Percentiles rank a stretch among this genome's conserved stretches.
These are phyloP conservation scores for Suillus tomentosus DNA, from an alignment of 768 basidiomycete species.

Conservation along the genomic window DNA sequence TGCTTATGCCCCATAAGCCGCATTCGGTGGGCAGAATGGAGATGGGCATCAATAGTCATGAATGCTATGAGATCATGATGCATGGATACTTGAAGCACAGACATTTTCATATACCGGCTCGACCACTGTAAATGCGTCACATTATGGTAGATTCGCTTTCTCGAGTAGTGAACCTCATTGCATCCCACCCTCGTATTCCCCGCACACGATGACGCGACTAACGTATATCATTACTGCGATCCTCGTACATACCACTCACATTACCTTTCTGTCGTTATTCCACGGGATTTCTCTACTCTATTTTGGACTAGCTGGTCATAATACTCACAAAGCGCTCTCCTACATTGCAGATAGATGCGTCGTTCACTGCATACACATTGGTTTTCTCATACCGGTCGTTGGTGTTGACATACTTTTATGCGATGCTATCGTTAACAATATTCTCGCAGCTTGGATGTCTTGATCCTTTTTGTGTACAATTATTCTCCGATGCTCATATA, in stretches of 20 bases:
- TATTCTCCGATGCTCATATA: background rate
- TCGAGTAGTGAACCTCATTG: background rate
- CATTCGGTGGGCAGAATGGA: constrained; percentile 13
- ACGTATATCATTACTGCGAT: background rate
- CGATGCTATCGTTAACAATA: background rate
- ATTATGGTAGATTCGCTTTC: background rate
- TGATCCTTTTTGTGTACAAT: background rate
- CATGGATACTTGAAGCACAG: background rate
- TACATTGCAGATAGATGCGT: background rate
- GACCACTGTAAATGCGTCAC: background rate
- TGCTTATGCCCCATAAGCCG: constrained; percentile 8
- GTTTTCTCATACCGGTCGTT: background rate
- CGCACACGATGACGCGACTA: background rate
- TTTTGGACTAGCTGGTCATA: background rate
- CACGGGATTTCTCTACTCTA: background rate
- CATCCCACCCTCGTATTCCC: constrained; percentile 1
- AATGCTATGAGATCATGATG: constrained; percentile 8
- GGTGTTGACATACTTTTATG: background rate
- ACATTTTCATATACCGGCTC: background rate
- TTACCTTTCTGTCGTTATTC: background rate
- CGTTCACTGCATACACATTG: background rate
- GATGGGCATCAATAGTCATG: constrained; percentile 3
- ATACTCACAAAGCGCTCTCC: background rate
- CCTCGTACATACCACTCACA: background rate
- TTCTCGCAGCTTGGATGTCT: background rate